phyloP scores from a whole-genome alignment of 2,329 filamentous ascomycete genomes.

The Curvularia sp. region DNA sequence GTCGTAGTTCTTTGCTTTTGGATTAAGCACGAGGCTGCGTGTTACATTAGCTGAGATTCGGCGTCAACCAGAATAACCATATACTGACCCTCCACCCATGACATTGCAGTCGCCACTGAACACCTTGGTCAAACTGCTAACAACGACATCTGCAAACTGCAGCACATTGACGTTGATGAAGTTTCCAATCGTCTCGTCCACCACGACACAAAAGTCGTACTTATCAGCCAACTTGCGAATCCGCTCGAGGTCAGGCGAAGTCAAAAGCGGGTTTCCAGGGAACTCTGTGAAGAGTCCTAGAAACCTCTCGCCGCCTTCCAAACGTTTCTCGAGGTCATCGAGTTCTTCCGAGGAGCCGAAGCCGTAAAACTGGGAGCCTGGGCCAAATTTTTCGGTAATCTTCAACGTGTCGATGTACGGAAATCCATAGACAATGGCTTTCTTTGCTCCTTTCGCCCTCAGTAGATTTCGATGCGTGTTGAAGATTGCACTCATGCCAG shows the following conservation, averaged over 20 bases:
- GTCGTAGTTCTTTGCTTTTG: slow-evolving; percentile 72
- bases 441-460: slow-evolving; percentile 65
- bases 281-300: slow-evolving; percentile 93
- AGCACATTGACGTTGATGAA: slow-evolving; percentile 96
- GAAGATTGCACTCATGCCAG: slow-evolving; percentile 95
- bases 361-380: slow-evolving; percentile 88
- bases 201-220: slow-evolving; percentile 86
- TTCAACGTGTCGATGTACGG: slow-evolving; percentile 97
- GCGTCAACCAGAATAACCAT: not conserved
- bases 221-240: slow-evolving; percentile 80
- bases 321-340: slow-evolving; percentile 77
- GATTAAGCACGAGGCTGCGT: slow-evolving; percentile 66
- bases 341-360: slow-evolving; percentile 78
- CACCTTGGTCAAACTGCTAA: slow-evolving; percentile 94
- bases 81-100: slow-evolving; percentile 78
- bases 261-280: slow-evolving; percentile 87
- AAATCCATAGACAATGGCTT: slow-evolving; percentile 92
- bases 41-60: slow-evolving; percentile 14
- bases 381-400: slow-evolving; percentile 91
- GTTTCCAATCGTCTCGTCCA: slow-evolving; percentile 96
- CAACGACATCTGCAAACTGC: slow-evolving; percentile 86
- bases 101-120: slow-evolving; percentile 98
- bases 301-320: slow-evolving; percentile 76
- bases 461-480: slow-evolving; percentile 80
- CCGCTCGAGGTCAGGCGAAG: slow-evolving; percentile 81